phyloP scores from a whole-genome alignment of 495 filamentous ascomycete species.

The Podospora appendiculata region DNA sequence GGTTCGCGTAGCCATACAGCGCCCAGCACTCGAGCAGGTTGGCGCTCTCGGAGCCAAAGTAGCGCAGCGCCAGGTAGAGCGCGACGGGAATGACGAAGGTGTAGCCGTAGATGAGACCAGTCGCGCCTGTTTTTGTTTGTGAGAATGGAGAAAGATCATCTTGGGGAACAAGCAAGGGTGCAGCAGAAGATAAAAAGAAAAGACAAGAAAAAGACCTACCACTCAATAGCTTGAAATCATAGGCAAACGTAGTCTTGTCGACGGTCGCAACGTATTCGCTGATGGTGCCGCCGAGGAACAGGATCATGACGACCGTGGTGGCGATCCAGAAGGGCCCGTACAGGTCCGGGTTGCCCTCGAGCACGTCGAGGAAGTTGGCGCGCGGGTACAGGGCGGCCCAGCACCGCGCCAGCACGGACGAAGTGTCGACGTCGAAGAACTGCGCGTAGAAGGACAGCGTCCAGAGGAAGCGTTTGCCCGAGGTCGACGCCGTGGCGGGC shows the following conservation, averaged over 20 bases:
- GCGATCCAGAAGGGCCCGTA: constrained; percentile 98
- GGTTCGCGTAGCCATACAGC: constrained; percentile 89
- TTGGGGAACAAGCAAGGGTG: no score
- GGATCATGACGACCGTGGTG: constrained; percentile 89
- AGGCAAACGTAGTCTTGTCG: constrained; percentile 46
- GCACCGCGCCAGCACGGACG: constrained; percentile 75
- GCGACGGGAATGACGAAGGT: constrained; percentile 73
- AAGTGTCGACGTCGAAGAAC: constrained; percentile 96
- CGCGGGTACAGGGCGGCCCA: constrained; percentile 78
- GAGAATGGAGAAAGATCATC: background rate
- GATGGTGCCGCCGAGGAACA: constrained; percentile 92
- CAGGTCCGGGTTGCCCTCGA: constrained; percentile 95
- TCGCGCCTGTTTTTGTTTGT: constrained; percentile 51
- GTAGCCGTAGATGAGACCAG: constrained; percentile 90
- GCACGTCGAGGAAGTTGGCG: constrained; percentile 88
- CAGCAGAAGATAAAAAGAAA: no score
- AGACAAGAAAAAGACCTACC: no score
- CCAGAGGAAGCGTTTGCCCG: constrained; percentile 82
- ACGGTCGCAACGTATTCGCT: constrained; percentile 67
- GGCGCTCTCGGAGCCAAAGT: constrained; percentile 85
- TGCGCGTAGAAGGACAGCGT: constrained; percentile 88
- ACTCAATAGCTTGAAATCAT: constrained; percentile 80
- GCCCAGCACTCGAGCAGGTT: constrained; percentile 91
- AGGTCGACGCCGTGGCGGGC: constrained; percentile 46
- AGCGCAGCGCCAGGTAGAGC: constrained; percentile 83